Conservation (phyloP, 2,329 filamentous ascomycete species). For the Clonostachys byssicola region DNA sequence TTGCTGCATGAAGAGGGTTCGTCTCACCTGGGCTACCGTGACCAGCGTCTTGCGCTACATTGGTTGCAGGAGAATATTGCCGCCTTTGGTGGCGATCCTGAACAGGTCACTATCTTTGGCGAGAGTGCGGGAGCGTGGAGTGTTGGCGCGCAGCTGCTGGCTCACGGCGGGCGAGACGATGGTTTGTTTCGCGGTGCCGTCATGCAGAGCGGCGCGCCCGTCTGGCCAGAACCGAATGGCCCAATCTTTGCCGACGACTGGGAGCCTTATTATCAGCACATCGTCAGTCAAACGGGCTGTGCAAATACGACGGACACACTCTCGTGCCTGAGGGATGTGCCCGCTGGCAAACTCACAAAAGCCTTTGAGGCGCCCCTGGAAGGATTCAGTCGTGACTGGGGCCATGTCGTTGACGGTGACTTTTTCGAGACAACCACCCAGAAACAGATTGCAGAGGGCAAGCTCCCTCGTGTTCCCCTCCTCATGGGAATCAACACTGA, state of each 20-base stretch:
- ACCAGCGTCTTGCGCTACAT: constrained; percentile 41
- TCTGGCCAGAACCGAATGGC: too few species aligned
- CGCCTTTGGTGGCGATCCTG: too few species aligned
- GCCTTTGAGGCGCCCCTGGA: constrained; percentile 11
- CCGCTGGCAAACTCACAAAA: constrained; percentile 14
- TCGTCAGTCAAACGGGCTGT: constrained; percentile 8
- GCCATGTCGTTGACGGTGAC: constrained; percentile 21
- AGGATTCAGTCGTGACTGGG: constrained; percentile 10
- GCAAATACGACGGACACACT: constrained; percentile 9
- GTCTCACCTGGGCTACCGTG: constrained; percentile 43
- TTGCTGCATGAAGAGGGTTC: constrained; percentile 34
- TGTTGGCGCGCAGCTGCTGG: constrained; percentile 42
- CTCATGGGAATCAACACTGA: constrained; percentile 59
- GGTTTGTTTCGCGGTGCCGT: constrained; percentile 49
- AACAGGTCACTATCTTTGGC: constrained; percentile 43
- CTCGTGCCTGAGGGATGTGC: constrained; percentile 14
- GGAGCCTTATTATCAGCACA: constrained; percentile 14
- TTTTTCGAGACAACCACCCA: constrained; percentile 31
- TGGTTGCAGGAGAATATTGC: constrained; percentile 55
- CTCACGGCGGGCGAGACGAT: constrained; percentile 52
- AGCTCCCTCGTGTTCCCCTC: constrained; percentile 59
- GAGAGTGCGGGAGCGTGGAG: constrained; percentile 36
- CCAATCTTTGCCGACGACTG: too few species aligned
- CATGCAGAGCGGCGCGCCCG: constrained; percentile 40
- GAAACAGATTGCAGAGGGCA: constrained; percentile 46